Evolutionary conservation across 306 rosid genomes (phyloP).

Genomic region (Sphenostylis stenocarpa): DNA sequence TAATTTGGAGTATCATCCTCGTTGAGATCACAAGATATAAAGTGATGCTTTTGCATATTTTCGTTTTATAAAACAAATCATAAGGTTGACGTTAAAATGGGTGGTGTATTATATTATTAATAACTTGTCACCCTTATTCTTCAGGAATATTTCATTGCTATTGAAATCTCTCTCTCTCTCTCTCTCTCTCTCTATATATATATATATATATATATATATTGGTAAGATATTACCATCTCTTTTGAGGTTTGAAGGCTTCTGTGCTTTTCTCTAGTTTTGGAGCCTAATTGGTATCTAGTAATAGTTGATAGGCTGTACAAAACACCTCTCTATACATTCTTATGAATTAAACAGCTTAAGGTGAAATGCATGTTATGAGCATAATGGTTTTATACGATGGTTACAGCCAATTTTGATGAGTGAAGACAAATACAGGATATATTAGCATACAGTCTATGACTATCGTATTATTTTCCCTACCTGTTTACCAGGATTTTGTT

Average conservation of each 20-base stretch:
- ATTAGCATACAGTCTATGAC: neutral
- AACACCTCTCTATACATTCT: neutral
- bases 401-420: neutral
- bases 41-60: too few relatives aligned
- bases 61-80: neutral
- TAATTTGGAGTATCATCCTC: too few relatives aligned
- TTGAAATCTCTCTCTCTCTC: neutral
- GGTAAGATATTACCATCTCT: neutral
- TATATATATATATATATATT: too few relatives aligned
- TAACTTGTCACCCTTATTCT: neutral
- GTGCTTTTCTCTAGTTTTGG: conserved; percentile 8
- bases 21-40: too few relatives aligned
- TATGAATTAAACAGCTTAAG: neutral
- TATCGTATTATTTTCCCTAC: conserved; percentile 24
- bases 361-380: neutral
- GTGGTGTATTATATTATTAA: neutral
- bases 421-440: neutral
- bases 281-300: neutral
- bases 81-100: conserved; percentile 9
- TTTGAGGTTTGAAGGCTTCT: conserved; percentile 1
- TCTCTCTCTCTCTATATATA: too few relatives aligned
- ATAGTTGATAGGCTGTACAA: conserved; percentile 1
- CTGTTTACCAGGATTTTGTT: conserved; percentile 22
- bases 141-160: neutral
- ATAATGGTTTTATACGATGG: neutral